A percentile compares a stretch with the other conserved stretches of the same genome.
phyloP scores from a whole-genome alignment of 805 yeast genomes.

The Yarrowia sp. region DNA sequence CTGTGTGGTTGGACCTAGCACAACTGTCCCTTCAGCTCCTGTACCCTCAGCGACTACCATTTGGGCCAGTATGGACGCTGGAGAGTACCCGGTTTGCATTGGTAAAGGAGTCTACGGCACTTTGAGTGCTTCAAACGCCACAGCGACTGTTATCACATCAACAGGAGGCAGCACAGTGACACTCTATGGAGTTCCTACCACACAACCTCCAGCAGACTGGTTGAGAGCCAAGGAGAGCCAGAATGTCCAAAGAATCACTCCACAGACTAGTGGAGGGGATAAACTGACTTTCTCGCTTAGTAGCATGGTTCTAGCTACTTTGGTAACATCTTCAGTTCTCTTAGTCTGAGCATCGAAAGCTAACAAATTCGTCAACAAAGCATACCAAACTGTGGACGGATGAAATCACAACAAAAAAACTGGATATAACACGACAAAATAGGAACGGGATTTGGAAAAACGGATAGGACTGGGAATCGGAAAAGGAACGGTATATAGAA shows the following conservation, averaged over 20 bases:
- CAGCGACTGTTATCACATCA: background rate
- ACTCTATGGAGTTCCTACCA: conserved; percentile 2
- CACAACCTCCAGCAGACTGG: conserved; percentile 10
- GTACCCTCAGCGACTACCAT: background rate
- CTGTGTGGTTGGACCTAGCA: conserved; percentile 3
- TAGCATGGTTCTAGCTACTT: background rate
- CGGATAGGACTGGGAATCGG: background rate
- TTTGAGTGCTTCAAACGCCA: background rate
- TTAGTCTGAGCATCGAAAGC: background rate
- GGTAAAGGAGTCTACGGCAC: background rate
- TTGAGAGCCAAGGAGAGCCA: conserved; percentile 25
- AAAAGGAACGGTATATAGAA: too few relatives aligned
- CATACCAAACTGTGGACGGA: too few relatives aligned
- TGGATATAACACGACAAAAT: too few relatives aligned
- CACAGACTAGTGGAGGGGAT: background rate
- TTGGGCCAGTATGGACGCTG: conserved; percentile 13
- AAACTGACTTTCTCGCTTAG: background rate
- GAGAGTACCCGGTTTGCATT: conserved; percentile 6
- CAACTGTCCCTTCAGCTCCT: background rate
- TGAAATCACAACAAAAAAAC: too few relatives aligned
- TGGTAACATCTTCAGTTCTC: background rate
- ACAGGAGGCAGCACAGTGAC: conserved; percentile 9
- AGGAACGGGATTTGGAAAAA: too few relatives aligned
- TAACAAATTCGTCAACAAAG: too few relatives aligned
- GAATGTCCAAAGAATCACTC: conserved; percentile 1